Evolutionary conservation across 2,329 filamentous ascomycete genomes (phyloP), one percentile per base, ranked within the genome.

Genomic region (Talaromyces sp.): DNA sequence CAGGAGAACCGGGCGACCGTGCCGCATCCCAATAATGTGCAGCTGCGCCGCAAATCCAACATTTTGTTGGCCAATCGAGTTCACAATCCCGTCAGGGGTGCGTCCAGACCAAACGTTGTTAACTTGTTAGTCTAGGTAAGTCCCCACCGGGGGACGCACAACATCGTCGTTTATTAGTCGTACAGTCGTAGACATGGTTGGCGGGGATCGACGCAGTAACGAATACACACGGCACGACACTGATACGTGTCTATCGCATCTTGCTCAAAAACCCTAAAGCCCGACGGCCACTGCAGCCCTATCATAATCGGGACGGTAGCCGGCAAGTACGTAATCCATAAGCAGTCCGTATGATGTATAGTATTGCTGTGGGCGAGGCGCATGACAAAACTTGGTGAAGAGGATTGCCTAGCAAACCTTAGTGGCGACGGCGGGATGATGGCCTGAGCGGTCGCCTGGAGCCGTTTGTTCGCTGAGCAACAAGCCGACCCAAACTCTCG

Each of bases 401-500:
- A 46, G 43, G 43, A 46, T 46, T 24, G n/a, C n/a, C 6, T 46
- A 46, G 41, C 41, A 21, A 14, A 6, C 41, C 17, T 11, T 46
- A 46, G 43, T 46, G 43, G 43, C 41, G 41, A 52, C 48, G 48
- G 48, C 6, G 27, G 48, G 35, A n/a, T 9, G 24, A 52, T 52
- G 48, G 48, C 26, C 48, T 52, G 26, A 52, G 48, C 48, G 48
- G 48, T 29, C 10, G 48, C 26, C 24, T 60, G 54, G 58, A 48
- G 32, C 27, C 41, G 24, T 32, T 43, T 43, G 56, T n/a, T 56
- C 53, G 58, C 53, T 48, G 53, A 35, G 51, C 53, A 56, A 56
- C 27, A 60, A 57, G 56, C 46, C 54, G 55, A 60, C 53, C 58
- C 58, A 60, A 54, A 60, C 58, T 57, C 35, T 35, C 58, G 58